Conservation (phyloP, 2,329 filamentous ascomycete genomes). For the Phoma sp. region DNA sequence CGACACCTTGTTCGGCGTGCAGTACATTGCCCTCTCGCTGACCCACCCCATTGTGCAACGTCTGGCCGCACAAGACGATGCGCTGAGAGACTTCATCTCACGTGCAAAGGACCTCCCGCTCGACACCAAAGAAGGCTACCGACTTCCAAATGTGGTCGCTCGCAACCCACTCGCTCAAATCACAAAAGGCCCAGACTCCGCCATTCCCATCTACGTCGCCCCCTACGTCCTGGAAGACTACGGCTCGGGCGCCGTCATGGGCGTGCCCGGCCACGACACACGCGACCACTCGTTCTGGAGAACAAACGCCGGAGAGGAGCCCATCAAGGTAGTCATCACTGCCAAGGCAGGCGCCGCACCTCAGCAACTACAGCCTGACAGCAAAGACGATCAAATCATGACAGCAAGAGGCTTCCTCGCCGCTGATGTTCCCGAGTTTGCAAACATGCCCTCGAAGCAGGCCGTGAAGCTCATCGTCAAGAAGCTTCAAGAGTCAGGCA, state of each 20-base stretch:
- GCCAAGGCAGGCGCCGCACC: conserved; percentile 12
- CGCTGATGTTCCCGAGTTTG: conserved; percentile 68
- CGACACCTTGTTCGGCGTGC: conserved; percentile 85
- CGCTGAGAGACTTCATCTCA: conserved; percentile 72
- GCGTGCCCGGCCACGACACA: conserved; percentile 83
- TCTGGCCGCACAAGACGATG: conserved; percentile 64
- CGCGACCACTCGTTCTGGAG: conserved; percentile 83
- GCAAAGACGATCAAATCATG: conserved; percentile 61
- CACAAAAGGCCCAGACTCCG: conserved; percentile 54
- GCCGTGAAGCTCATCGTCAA: conserved; percentile 66
- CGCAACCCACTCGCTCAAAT: conserved; percentile 58
- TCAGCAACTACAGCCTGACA: conserved; percentile 26
- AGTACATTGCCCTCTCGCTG: conserved; percentile 81
- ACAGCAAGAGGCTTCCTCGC: conserved; percentile 72
- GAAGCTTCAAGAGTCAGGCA: conserved; percentile 55
- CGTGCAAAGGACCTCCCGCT: conserved; percentile 59
- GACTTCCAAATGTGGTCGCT: conserved; percentile 57
- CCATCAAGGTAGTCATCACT: conserved; percentile 64
- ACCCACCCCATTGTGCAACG: conserved; percentile 72
- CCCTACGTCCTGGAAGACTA: conserved; percentile 87
- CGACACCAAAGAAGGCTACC: conserved; percentile 69
- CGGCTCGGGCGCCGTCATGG: conserved; percentile 89
- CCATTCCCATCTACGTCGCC: conserved; percentile 79
- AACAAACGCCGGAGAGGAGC: conserved; percentile 66
- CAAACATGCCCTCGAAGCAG: conserved; percentile 67